A percentile compares a stretch with the other conserved stretches of the same genome.
These are phyloP conservation scores for Phytophthora megakarya DNA, from an alignment of 352 stramenopile species.

Conservation along the genomic window DNA sequence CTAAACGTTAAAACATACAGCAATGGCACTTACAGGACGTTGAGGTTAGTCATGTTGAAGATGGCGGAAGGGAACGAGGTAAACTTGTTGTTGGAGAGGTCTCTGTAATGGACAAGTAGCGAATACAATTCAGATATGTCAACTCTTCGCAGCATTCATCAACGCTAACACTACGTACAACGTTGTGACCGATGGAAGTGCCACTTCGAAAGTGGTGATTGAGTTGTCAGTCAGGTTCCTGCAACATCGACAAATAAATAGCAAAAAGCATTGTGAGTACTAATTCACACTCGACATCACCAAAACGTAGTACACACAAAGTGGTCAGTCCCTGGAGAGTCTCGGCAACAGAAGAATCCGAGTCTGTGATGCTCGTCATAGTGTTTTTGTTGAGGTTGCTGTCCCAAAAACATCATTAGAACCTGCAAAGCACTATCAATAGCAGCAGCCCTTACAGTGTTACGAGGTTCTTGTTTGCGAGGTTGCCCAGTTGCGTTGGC, in stretches of 20 bases:
- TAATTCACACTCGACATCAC: not conserved
- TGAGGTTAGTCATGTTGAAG: constrained; percentile 78
- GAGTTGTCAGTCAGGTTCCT: constrained; percentile 57
- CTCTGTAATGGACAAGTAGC: constrained; percentile 21
- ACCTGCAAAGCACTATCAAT: not conserved
- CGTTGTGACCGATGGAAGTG: constrained; percentile 42
- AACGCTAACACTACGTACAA: constrained; percentile 36
- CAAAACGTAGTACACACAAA: constrained; percentile 40
- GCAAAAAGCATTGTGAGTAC: not conserved
- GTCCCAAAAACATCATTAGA: not conserved
- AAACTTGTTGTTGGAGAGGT: constrained; percentile 59
- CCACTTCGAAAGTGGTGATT: constrained; percentile 49
- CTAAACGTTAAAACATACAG: not conserved
- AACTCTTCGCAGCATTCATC: no score
- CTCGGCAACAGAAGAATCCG: constrained; percentile 38
- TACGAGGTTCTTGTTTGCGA: constrained; percentile 53
- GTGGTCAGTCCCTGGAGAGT: constrained; percentile 49
- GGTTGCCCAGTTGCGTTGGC: constrained; percentile 48
- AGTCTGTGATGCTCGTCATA: constrained; percentile 46
- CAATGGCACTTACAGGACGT: constrained; percentile 49
- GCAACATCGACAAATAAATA: not conserved
- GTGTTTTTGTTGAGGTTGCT: constrained; percentile 69
- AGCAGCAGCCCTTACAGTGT: constrained; percentile 48
- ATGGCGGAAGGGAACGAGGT: constrained; percentile 56
- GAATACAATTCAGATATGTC: not conserved